Evolutionary conservation across 2,329 filamentous ascomycete species (phyloP), one percentile per base, ranked within the genome.

Genomic region (Aspergillus tanneri): DNA sequence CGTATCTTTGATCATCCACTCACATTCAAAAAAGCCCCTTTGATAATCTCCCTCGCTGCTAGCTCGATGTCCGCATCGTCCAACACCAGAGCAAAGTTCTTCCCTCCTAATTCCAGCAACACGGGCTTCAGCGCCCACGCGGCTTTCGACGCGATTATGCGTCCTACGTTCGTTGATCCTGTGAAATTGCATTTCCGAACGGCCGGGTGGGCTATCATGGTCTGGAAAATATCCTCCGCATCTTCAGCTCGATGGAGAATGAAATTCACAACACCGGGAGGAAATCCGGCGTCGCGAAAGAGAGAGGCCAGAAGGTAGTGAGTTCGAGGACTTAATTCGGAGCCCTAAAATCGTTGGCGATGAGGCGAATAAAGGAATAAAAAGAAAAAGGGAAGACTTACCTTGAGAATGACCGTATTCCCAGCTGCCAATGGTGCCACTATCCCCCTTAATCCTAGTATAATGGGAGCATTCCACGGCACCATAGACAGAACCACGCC

Each of bases 401-500:
- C 60, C 46, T 89, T 89, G 53, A 89, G 69, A 18, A 90, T 74
- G 16, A 79, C 79, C 0, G 85, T 86, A 66, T 89, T 89, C 2
- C 86, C 86, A 1, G 79, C 80, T 2, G 77, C 77, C 3, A 90
- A 71, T 2, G 87, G 82, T 55, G 76, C 81, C 6, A 76, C 65
- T 11, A 86, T 63, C 2, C 71, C 63, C 16, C 73, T 64, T 9
- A 66, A 36, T 5, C 71, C 72, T 16, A 76, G 60, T 43, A 72
- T 68, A 24, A 68, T 63, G 1, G 73, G 77, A 0, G 77, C 77
- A 49, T 80, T 75, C 88, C 88, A 92, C 8, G 88, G 87, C 1
- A 85, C 86, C 63, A 91, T 88, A 0, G 81, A 84, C 14, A 91
- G 72, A 3, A 89, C 76, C 4, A 90, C 87, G 1, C 88, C 88